Evolutionary conservation across 257 asterid species (phyloP).

Genomic region (Verbena officinalis): DNA sequence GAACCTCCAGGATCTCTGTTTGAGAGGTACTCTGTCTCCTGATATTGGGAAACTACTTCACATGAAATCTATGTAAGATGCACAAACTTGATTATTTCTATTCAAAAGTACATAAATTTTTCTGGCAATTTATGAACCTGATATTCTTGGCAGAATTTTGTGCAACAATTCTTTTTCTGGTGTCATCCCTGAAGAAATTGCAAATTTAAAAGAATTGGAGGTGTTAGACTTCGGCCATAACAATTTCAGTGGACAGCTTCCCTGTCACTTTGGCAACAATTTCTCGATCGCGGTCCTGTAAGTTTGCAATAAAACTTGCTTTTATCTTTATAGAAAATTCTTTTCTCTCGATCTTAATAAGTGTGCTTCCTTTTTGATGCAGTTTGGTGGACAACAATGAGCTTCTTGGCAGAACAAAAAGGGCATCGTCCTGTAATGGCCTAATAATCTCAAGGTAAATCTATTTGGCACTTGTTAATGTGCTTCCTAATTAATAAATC

Average conservation of each 20-base stretch:
- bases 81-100: slow-evolving; percentile 1
- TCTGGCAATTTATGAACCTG: neutral
- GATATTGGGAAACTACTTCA: slow-evolving; percentile 64
- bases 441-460: slow-evolving; percentile 45
- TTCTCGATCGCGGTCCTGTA: slow-evolving; percentile 57
- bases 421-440: slow-evolving; percentile 34
- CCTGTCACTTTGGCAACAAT: slow-evolving; percentile 57
- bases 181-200: slow-evolving; percentile 64
- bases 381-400: slow-evolving; percentile 85
- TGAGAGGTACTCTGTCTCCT: slow-evolving; percentile 76
- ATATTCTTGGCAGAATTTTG: slow-evolving; percentile 52
- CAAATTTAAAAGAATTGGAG: slow-evolving; percentile 59
- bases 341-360: slow-evolving; percentile 15
- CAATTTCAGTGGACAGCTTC: slow-evolving; percentile 77
- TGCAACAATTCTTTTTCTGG: slow-evolving; percentile 89
- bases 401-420: slow-evolving; percentile 37
- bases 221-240: slow-evolving; percentile 80
- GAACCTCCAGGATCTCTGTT: slow-evolving; percentile 75
- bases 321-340: slow-evolving; percentile 6
- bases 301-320: slow-evolving; percentile 32
- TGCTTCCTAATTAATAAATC: slow-evolving; percentile 7
- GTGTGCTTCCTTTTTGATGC: slow-evolving; percentile 29
- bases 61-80: slow-evolving; percentile 66
- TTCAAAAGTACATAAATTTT: neutral
- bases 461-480: slow-evolving; percentile 2